These are phyloP conservation scores for Phytophthora hybrid DNA, from an alignment of 352 stramenopile genomes.

Conservation along the genomic window DNA sequence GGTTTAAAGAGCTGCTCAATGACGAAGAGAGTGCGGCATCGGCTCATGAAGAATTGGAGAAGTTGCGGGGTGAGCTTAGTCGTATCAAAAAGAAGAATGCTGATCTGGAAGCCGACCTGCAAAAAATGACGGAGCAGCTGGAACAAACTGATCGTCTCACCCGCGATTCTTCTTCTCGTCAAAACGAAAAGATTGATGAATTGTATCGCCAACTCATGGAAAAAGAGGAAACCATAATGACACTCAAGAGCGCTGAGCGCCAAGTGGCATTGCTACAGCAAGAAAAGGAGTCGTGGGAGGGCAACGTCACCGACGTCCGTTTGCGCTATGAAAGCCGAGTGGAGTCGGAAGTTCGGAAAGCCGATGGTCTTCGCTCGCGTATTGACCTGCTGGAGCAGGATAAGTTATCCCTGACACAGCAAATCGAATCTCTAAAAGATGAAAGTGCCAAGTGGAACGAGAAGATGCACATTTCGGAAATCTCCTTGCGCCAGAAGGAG, in stretches of 20 bases:
- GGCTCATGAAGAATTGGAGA: conserved; percentile 52
- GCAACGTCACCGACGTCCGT: conserved; percentile 48
- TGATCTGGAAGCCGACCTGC: conserved; percentile 39
- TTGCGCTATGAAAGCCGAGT: conserved; percentile 47
- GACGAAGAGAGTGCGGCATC: conserved; percentile 66
- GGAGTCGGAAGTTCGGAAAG: conserved; percentile 52
- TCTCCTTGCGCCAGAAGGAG: conserved; percentile 40
- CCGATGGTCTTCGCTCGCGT: conserved; percentile 43
- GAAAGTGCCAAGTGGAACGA: conserved; percentile 35
- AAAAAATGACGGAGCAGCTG: conserved; percentile 45
- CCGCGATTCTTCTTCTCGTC: conserved; percentile 27
- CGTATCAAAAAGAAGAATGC: conserved; percentile 49
- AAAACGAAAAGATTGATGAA: conserved; percentile 67
- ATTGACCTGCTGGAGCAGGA: conserved; percentile 51
- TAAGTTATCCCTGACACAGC: conserved; percentile 36
- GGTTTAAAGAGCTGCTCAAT: conserved; percentile 75
- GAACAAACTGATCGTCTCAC: conserved; percentile 39
- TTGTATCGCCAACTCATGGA: conserved; percentile 59
- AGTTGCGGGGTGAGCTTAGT: conserved; percentile 52
- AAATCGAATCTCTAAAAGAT: conserved; percentile 39
- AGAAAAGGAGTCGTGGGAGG: conserved; percentile 52
- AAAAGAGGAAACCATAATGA: conserved; percentile 55
- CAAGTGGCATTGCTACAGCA: conserved; percentile 50
- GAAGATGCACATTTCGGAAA: conserved; percentile 33
- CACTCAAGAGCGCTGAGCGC: conserved; percentile 47